Evolutionary conservation across 345 rosid genomes (phyloP).

Genomic region (Excoecaria cochinchinensis): DNA sequence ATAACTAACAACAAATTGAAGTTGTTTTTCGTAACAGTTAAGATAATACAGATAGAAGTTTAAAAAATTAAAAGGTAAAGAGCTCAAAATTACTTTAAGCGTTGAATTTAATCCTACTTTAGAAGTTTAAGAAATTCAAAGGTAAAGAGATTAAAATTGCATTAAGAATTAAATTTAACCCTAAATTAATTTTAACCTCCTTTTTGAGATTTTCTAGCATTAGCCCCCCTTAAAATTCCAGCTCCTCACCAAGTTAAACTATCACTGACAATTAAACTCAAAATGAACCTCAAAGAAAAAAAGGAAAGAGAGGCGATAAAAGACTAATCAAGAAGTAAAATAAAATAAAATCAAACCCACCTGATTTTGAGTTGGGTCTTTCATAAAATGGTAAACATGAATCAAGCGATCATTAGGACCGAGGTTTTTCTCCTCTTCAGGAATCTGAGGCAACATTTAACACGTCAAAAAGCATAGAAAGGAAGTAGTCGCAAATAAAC

Average conservation of each 20-base stretch:
- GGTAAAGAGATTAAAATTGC: no score
- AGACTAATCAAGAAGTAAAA: background rate
- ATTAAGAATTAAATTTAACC: no score
- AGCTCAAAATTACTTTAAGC: background rate
- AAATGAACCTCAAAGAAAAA: slow-evolving; percentile 1
- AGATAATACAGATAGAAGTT: background rate
- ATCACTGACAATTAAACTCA: background rate
- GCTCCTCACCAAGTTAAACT: background rate
- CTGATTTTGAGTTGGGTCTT: slow-evolving; percentile 80
- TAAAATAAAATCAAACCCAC: slow-evolving; percentile 30
- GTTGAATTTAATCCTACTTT: background rate
- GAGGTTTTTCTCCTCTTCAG: slow-evolving; percentile 92
- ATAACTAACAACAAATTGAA: background rate
- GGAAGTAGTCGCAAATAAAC: background rate
- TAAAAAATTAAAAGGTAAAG: background rate
- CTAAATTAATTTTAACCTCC: background rate
- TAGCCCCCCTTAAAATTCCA: background rate
- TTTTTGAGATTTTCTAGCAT: background rate
- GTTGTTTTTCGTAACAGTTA: background rate
- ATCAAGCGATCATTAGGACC: slow-evolving; percentile 88
- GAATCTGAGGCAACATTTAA: slow-evolving; percentile 50
- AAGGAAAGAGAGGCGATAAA: background rate
- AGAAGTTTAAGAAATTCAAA: no score
- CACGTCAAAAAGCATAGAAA: background rate
- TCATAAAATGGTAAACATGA: slow-evolving; percentile 89